Conservation (phyloP, 1,284 basidiomycete species). For the Malassezia sp. region DNA sequence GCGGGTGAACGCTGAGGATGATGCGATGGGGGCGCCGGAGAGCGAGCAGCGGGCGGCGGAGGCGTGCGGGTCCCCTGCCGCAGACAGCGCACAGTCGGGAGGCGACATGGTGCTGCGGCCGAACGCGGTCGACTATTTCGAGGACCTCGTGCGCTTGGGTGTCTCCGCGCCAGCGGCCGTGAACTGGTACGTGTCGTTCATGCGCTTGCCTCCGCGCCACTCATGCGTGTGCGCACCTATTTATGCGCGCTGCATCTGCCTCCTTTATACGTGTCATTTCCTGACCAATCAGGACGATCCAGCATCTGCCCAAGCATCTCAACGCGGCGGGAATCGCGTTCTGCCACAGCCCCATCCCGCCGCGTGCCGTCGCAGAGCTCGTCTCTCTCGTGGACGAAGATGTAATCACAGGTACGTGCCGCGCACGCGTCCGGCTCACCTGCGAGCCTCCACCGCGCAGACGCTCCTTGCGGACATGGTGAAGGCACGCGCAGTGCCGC, state of each 20-base stretch:
- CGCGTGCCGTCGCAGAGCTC: constrained; percentile 61
- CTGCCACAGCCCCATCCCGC: constrained; percentile 23
- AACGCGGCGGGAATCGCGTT: constrained; percentile 27
- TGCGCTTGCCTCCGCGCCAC: too few relatives aligned
- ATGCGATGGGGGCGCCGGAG: constrained; percentile 5
- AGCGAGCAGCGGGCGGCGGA: constrained; percentile 17
- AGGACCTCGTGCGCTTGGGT: constrained; percentile 21
- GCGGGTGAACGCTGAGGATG: constrained; percentile 34
- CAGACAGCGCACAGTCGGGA: not conserved
- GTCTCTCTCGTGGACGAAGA: constrained; percentile 63
- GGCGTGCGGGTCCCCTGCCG: constrained; percentile 56
- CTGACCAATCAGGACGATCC: too few relatives aligned
- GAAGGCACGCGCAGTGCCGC: not conserved
- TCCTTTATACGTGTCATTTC: constrained; percentile 35
- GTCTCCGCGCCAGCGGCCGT: constrained; percentile 51
- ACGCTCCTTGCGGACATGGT: constrained; percentile 33
- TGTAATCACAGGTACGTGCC: too few relatives aligned
- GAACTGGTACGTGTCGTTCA: too few relatives aligned
- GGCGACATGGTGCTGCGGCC: not conserved
- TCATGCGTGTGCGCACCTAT: not conserved
- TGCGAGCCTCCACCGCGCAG: constrained; percentile 33
- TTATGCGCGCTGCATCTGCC: not conserved
- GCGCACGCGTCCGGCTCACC: constrained; percentile 15
- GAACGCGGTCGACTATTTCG: constrained; percentile 38
- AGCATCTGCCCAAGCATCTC: constrained; percentile 30